phyloP scores from a whole-genome alignment of 164 flowering plant species.

The Echeveria elegans region DNA sequence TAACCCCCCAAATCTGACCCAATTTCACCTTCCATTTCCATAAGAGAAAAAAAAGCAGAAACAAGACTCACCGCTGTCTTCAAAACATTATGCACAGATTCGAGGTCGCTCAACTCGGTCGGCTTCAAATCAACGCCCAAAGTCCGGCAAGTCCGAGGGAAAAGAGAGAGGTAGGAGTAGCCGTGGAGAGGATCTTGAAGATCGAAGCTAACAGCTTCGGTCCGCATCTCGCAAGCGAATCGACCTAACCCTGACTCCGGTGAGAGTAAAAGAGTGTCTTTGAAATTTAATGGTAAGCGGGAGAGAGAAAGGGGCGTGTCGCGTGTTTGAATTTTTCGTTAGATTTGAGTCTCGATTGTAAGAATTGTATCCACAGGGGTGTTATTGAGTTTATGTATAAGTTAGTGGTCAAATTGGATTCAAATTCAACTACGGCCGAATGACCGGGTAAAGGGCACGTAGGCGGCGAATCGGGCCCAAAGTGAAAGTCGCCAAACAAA shows the following conservation, averaged over 20 bases:
- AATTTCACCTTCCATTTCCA: neutral
- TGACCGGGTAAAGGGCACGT: no score
- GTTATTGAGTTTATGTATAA: no score
- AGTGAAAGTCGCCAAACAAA: no score
- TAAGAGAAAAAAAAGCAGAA: no score
- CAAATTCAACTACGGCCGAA: no score
- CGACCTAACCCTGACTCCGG: neutral
- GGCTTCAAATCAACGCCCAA: neutral
- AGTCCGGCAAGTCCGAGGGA: neutral
- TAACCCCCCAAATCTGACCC: neutral
- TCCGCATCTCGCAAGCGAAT: neutral
- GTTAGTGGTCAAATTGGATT: no score
- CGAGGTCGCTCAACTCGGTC: neutral
- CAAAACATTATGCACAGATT: neutral
- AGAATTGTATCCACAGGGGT: no score
- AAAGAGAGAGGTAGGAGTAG: slow-evolving; percentile 1
- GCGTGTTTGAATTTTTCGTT: no score
- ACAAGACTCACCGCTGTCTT: neutral
- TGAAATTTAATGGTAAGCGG: neutral
- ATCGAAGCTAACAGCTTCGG: neutral
- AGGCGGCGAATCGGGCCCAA: no score
- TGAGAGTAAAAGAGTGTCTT: neutral
- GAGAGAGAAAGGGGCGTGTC: no score
- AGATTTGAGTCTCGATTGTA: no score
- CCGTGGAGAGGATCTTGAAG: neutral